Evolutionary conservation across 2,329 filamentous ascomycete species (phyloP).

Genomic region (Talaromyces marneffei): DNA sequence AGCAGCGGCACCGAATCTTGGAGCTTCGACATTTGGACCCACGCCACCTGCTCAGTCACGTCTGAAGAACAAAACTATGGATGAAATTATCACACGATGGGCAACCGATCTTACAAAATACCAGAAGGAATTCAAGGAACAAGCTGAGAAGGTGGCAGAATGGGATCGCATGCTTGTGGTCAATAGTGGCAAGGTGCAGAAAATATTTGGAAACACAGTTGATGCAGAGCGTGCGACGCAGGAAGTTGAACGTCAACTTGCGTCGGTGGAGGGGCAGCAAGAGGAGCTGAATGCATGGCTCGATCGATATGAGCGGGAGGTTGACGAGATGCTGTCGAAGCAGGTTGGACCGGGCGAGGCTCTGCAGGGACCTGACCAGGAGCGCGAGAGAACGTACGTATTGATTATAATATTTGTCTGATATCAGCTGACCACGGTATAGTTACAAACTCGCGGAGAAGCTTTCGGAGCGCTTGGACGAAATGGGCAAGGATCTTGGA

Average conservation of each 20-base stretch:
- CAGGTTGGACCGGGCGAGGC: constrained; percentile 70
- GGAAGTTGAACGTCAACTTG: constrained; percentile 88
- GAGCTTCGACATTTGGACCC: constrained; percentile 72
- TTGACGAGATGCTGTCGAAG: constrained; percentile 79
- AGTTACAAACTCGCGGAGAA: constrained; percentile 89
- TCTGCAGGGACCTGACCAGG: constrained; percentile 83
- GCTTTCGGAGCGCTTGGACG: constrained; percentile 80
- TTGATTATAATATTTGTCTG: not conserved
- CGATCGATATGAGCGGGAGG: constrained; percentile 84
- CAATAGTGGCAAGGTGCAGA: constrained; percentile 91
- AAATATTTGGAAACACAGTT: constrained; percentile 83
- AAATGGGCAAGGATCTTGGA: constrained; percentile 85
- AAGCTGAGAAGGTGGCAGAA: constrained; percentile 76
- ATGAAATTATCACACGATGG: constrained; percentile 97
- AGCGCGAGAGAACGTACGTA: constrained; percentile 80
- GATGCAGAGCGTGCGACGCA: constrained; percentile 89
- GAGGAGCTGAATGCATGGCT: constrained; percentile 83
- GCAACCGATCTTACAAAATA: constrained; percentile 92
- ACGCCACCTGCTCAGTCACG: constrained; percentile 74
- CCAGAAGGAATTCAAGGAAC: constrained; percentile 90
- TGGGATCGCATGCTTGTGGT: constrained; percentile 93
- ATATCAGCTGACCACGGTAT: constrained; percentile 20
- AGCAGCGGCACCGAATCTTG: constrained; percentile 43
- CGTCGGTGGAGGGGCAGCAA: constrained; percentile 85
- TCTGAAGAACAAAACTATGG: constrained; percentile 97